Base-by-base conservation (phyloP, 2,329 filamentous ascomycete genomes). In the Leptographium flavum region DNA sequence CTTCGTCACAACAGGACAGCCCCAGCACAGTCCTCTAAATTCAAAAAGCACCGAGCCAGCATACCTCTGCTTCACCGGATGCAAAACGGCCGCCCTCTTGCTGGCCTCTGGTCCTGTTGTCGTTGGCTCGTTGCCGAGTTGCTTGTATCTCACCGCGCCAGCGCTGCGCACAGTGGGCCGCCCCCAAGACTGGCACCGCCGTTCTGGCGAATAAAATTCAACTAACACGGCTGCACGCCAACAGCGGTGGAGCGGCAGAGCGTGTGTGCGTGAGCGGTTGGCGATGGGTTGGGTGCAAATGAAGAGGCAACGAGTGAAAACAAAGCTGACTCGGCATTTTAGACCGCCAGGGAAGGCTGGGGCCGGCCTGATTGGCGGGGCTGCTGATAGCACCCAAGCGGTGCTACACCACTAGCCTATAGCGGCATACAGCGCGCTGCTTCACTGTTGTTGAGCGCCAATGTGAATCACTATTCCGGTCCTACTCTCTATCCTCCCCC, bases 261-360 rank as follows among this genome's bases (percentile, higher is more conserved):
- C 39, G 39, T 41, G 39, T 31, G n/a, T 41, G 39, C 22, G 22
- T 13, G 17, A n/a, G 19, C 38, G 28, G 28, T 40, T 41, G 19
- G 39, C 32, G 39, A 41, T 41, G 37, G 33, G 25, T 41, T 32
- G 27, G 14, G 39, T 31, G 37, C 22, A 36, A 46, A n/a, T n/a
- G 45, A 43, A 43, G 41, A 42, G 38, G 42, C 44, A 40, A 44
- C 40, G 41, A 49, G 45, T 47, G 25, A 46, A 46, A 49, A 45
- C 44, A 45, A 45, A 38, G 17, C 39, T 31, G 27, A 31, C 13
- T 17, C 32, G 28, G 40, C 30, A 27, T 36, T 42, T 42, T 42
- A 33, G 40, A 5, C 17, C 22, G 21, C 21, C 19, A 19, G 23
- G 19, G 39, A 42, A 40, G 39, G 42, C 45, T 49, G 47, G 25